Evolutionary conservation across 2,329 filamentous ascomycete genomes (phyloP).

Genomic region (Microcyclospora pomicola): DNA sequence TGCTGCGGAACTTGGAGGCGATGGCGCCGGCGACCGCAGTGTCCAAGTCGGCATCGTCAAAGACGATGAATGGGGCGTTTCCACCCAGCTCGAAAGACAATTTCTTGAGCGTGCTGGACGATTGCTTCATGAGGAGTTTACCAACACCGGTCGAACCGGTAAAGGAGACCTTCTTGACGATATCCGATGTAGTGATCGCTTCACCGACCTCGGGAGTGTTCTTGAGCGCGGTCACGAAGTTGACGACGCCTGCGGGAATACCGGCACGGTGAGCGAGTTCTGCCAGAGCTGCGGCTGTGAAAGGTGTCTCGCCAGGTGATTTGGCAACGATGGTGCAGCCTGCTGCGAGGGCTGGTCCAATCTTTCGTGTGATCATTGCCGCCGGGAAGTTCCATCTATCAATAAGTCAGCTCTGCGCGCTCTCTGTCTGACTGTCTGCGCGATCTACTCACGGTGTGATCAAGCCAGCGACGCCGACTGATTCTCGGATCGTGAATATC

Average conservation of each 20-base stretch:
- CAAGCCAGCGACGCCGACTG: slow-evolving; percentile 68
- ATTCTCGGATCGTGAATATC: slow-evolving; percentile 67
- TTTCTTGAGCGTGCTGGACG: slow-evolving; percentile 70
- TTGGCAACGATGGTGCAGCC: slow-evolving; percentile 92
- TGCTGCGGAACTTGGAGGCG: slow-evolving; percentile 80
- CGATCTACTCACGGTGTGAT: slow-evolving; percentile 49
- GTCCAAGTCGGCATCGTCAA: slow-evolving; percentile 83
- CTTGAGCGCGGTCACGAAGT: slow-evolving; percentile 65
- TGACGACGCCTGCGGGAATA: slow-evolving; percentile 80
- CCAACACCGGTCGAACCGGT: slow-evolving; percentile 60
- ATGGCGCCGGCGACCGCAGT: slow-evolving; percentile 71
- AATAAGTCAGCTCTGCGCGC: background rate
- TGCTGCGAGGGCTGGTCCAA: slow-evolving; percentile 59
- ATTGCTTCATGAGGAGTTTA: slow-evolving; percentile 79
- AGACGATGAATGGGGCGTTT: slow-evolving; percentile 92
- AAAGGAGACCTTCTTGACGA: slow-evolving; percentile 82
- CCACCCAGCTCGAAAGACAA: slow-evolving; percentile 84
- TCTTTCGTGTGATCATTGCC: slow-evolving; percentile 36
- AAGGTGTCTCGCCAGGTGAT: slow-evolving; percentile 81
- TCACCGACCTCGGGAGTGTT: slow-evolving; percentile 72
- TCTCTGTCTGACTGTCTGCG: background rate
- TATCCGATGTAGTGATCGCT: slow-evolving; percentile 59
- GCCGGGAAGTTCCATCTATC: slow-evolving; percentile 58
- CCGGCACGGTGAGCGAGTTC: slow-evolving; percentile 79
- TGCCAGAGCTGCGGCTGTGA: slow-evolving; percentile 74